These are phyloP conservation scores for Lachancea nothofagi DNA, from an alignment of 805 yeast species.

Conservation along the genomic window DNA sequence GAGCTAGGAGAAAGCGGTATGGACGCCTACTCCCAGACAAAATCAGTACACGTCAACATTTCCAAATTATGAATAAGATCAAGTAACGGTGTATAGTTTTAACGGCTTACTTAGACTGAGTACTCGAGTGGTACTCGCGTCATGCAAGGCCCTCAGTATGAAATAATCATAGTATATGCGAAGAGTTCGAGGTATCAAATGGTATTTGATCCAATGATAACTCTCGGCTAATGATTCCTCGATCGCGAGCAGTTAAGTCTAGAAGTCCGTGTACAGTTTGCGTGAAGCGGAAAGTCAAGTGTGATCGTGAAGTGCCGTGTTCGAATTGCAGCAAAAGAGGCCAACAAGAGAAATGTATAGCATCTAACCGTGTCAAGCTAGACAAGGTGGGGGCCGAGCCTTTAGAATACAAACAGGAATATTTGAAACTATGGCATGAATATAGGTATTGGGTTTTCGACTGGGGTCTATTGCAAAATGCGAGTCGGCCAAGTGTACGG, in stretches of 20 bases:
- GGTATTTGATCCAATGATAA: neutral
- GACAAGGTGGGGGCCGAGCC: constrained; percentile 1
- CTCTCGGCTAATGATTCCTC: constrained; percentile 6
- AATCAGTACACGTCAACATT: constrained; percentile 57
- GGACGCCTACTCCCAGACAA: constrained; percentile 62
- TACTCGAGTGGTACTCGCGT: no score
- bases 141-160: no score
- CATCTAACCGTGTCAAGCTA: neutral
- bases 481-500: constrained; percentile 6
- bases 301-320: constrained; percentile 33
- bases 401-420: constrained; percentile 10
- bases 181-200: neutral
- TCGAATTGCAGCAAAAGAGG: constrained; percentile 29
- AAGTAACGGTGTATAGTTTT: no score
- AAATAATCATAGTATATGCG: no score
- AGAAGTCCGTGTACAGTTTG: constrained; percentile 26
- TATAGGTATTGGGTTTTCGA: constrained; percentile 28
- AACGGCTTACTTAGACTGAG: no score
- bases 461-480: constrained; percentile 22
- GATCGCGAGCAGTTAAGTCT: constrained; percentile 13
- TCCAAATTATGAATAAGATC: constrained; percentile 6
- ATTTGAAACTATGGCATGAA: constrained; percentile 25
- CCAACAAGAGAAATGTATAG: constrained; percentile 22
- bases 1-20: constrained; percentile 76
- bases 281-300: constrained; percentile 29